These are phyloP conservation scores for Turnera subulata DNA, from an alignment of 345 rosid genomes.

Conservation along the genomic window DNA sequence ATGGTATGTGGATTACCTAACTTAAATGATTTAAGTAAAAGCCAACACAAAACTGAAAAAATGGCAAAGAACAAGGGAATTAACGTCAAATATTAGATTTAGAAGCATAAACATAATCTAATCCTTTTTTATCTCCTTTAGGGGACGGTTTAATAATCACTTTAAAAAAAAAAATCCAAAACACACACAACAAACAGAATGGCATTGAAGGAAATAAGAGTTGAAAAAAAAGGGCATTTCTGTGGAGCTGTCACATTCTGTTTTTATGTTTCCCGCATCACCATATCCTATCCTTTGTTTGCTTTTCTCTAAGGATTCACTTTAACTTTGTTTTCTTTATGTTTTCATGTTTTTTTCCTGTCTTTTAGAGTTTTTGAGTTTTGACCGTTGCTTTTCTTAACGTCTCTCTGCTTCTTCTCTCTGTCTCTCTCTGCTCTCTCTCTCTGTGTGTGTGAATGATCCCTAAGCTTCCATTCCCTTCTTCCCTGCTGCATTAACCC, in stretches of 20 bases:
- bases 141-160: too few species aligned
- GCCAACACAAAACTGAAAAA: too few species aligned
- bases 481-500: background rate
- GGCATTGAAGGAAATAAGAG: slow-evolving; percentile 32
- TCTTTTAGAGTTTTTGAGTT: slow-evolving; percentile 12
- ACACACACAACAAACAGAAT: background rate
- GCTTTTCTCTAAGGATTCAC: slow-evolving; percentile 8
- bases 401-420: slow-evolving; percentile 12
- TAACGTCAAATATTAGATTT: too few species aligned
- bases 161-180: too few species aligned
- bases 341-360: background rate
- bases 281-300: slow-evolving; percentile 13
- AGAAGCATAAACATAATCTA: too few species aligned
- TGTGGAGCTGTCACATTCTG: slow-evolving; percentile 19
- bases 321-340: slow-evolving; percentile 6
- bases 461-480: background rate
- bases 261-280: background rate
- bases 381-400: slow-evolving; percentile 61
- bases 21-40: too few species aligned
- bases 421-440: background rate
- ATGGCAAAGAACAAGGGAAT: too few species aligned
- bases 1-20: too few species aligned
- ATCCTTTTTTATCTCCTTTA: too few species aligned
- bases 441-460: background rate
- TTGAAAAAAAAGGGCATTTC: slow-evolving; percentile 11